These are phyloP conservation scores for Phytophthora ramorum DNA, from an alignment of 352 stramenopile species.

Conservation along the genomic window DNA sequence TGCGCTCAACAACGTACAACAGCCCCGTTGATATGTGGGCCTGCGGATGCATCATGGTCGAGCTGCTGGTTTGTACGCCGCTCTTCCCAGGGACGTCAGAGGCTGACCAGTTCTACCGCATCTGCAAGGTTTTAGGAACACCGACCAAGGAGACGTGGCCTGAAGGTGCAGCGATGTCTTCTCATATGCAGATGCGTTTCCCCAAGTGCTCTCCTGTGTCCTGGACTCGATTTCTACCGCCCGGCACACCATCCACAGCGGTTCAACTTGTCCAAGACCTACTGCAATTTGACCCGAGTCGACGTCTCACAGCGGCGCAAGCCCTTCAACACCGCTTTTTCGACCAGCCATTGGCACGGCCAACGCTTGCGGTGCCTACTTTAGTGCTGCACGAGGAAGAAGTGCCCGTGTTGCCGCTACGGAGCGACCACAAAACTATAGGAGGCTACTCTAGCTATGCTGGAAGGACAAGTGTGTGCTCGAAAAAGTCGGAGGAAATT, in stretches of 20 bases:
- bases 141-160: slow-evolving; percentile 92
- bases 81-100: slow-evolving; percentile 91
- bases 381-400: slow-evolving; percentile 22
- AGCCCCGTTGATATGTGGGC: slow-evolving; percentile 86
- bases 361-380: slow-evolving; percentile 35
- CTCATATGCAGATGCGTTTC: slow-evolving; percentile 93
- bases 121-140: slow-evolving; percentile 92
- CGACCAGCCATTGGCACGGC: slow-evolving; percentile 59
- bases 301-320: slow-evolving; percentile 87
- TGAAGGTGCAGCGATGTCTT: slow-evolving; percentile 89
- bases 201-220: slow-evolving; percentile 85
- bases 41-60: slow-evolving; percentile 84
- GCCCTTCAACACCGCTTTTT: slow-evolving; percentile 96
- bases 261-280: slow-evolving; percentile 90
- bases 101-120: slow-evolving; percentile 96
- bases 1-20: slow-evolving; percentile 78
- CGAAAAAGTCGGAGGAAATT: slow-evolving; percentile 23
- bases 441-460: slow-evolving; percentile 18
- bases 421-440: slow-evolving; percentile 20
- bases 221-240: slow-evolving; percentile 76
- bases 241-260: slow-evolving; percentile 64
- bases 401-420: slow-evolving; percentile 27
- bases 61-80: slow-evolving; percentile 73
- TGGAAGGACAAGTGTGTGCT: slow-evolving; percentile 7
- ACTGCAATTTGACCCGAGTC: slow-evolving; percentile 92